Evolutionary conservation across 129 eudicot genomes (phyloP).

Genomic region (Centrapalus pauciflorus): DNA sequence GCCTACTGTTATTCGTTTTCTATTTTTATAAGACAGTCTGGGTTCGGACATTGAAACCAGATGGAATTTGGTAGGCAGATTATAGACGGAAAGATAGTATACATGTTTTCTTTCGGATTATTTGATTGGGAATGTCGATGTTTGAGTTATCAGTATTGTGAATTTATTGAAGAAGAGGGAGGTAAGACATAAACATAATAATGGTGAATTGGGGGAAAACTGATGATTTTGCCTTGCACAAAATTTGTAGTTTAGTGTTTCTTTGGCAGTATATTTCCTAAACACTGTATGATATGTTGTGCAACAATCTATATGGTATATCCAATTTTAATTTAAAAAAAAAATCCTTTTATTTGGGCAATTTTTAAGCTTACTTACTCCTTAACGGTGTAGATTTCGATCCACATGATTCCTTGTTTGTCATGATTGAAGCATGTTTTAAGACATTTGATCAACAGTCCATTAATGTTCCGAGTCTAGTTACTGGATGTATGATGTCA

Average conservation of each 20-base stretch:
- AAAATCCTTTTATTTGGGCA: too few relatives aligned
- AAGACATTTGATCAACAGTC: too few relatives aligned
- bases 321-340: too few relatives aligned
- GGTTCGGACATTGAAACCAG: background rate
- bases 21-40: background rate
- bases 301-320: too few relatives aligned
- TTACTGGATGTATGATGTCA: too few relatives aligned
- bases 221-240: background rate
- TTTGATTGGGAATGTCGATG: background rate
- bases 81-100: background rate
- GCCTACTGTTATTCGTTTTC: background rate
- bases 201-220: background rate
- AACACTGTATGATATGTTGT: too few relatives aligned
- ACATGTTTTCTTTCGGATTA: background rate
- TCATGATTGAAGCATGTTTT: too few relatives aligned
- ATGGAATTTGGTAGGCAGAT: conserved; percentile 12
- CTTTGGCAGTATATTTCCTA: background rate
- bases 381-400: too few relatives aligned
- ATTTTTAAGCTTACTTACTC: too few relatives aligned
- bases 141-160: background rate
- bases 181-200: background rate
- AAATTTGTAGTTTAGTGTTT: background rate
- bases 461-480: too few relatives aligned
- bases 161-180: background rate
- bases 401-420: too few relatives aligned